phyloP scores from a whole-genome alignment of 2,329 filamentous ascomycete genomes.

The Knoxdaviesia capensis region DNA sequence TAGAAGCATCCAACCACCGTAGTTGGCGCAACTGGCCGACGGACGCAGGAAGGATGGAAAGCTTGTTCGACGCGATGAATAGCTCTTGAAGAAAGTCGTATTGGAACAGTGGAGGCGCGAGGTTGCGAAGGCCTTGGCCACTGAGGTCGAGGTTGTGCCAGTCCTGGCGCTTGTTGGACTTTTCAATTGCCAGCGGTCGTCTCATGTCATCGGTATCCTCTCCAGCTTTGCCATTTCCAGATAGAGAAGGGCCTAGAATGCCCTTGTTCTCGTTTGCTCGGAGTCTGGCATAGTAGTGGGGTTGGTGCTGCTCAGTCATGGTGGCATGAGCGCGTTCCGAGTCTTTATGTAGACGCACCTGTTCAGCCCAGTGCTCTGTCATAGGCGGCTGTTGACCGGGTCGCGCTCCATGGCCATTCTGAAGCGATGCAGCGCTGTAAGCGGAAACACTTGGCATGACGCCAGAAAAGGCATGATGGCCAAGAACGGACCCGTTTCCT shows the following conservation, averaged over 20 bases:
- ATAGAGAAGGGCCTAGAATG: conserved; percentile 26
- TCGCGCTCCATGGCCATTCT: conserved; percentile 33
- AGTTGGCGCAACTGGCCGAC: conserved; percentile 72
- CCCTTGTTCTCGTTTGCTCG: conserved; percentile 52
- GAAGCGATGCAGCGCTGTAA: conserved; percentile 31
- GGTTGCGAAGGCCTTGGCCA: conserved; percentile 77
- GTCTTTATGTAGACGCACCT: conserved; percentile 62
- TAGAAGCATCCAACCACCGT: conserved; percentile 68
- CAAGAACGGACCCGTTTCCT: conserved; percentile 11
- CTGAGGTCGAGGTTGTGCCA: conserved; percentile 92
- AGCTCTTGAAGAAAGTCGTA: conserved; percentile 84
- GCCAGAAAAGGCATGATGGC: conserved; percentile 43
- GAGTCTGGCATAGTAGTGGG: conserved; percentile 51
- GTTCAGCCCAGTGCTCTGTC: conserved; percentile 68
- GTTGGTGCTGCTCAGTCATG: conserved; percentile 46
- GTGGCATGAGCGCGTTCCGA: conserved; percentile 51
- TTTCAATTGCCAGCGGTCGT: conserved; percentile 44
- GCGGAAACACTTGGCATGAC: conserved; percentile 22
- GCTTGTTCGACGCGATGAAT: conserved; percentile 84
- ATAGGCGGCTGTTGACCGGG: conserved; percentile 29
- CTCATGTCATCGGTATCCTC: conserved; percentile 37
- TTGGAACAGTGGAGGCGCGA: conserved; percentile 61
- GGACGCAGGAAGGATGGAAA: conserved; percentile 56
- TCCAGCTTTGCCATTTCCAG: conserved; percentile 27
- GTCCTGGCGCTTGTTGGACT: conserved; percentile 50